Conservation (phyloP, 192 early-diverging fungal species). For the Coemansia sp. region DNA sequence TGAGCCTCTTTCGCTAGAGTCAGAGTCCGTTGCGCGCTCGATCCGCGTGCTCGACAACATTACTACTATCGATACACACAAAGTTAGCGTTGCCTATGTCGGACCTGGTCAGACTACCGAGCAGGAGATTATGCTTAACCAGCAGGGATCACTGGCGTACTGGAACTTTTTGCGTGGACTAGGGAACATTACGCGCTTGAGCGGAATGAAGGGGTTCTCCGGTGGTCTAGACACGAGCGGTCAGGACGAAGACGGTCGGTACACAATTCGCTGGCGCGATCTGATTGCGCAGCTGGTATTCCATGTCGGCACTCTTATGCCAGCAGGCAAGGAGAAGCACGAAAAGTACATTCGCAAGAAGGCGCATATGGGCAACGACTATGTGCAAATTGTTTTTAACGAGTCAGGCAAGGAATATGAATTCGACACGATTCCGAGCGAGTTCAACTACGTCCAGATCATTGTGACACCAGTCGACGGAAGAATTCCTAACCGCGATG, state of each 20-base stretch:
- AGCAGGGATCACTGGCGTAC: constrained; percentile 83
- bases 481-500: constrained; percentile 57
- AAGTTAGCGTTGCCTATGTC: constrained; percentile 93
- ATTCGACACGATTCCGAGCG: constrained; percentile 87
- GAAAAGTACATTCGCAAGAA: constrained; percentile 91
- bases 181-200: constrained; percentile 71
- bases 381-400: constrained; percentile 91
- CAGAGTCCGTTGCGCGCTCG: constrained; percentile 69
- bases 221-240: constrained; percentile 83
- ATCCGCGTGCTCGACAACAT: constrained; percentile 83
- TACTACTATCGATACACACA: constrained; percentile 90
- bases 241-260: constrained; percentile 80
- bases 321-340: constrained; percentile 61
- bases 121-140: constrained; percentile 83
- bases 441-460: constrained; percentile 97
- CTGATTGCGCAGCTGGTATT: constrained; percentile 87
- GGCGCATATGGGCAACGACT: constrained; percentile 97
- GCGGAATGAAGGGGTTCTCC: constrained; percentile 67
- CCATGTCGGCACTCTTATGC: constrained; percentile 95
- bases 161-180: constrained; percentile 79
- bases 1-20: constrained; percentile 64
- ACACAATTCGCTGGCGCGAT: constrained; percentile 78
- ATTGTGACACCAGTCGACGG: constrained; percentile 84
- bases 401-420: constrained; percentile 79
- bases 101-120: constrained; percentile 83